Conservation (phyloP, 352 stramenopile genomes). For the Blastocystis hominis region DNA sequence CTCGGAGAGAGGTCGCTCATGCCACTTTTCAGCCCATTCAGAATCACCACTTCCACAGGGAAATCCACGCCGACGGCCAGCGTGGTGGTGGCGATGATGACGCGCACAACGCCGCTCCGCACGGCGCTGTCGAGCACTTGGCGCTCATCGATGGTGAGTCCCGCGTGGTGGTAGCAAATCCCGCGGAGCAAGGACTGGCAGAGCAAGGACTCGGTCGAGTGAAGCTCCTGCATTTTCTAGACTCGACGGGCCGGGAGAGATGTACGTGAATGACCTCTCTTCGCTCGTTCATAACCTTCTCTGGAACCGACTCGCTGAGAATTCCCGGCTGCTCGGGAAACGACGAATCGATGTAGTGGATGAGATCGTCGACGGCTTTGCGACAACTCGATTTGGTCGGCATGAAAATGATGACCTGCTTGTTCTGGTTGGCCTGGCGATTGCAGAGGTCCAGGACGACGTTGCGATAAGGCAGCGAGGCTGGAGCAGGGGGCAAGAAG, state of each 20-base stretch:
- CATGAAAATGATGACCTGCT: constrained; percentile 36
- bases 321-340: neutral
- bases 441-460: neutral
- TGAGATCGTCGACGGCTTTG: neutral
- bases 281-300: constrained; percentile 19
- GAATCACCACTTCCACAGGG: constrained; percentile 62
- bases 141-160: constrained; percentile 61
- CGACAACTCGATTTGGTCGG: neutral
- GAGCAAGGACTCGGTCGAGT: neutral
- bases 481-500: neutral
- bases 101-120: constrained; percentile 55
- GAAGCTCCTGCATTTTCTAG: neutral
- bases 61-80: constrained; percentile 65
- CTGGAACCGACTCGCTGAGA: neutral
- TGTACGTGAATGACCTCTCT: neutral
- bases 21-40: constrained; percentile 43
- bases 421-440: constrained; percentile 31
- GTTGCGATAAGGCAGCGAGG: neutral
- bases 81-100: constrained; percentile 63
- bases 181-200: constrained; percentile 46
- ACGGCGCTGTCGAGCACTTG: constrained; percentile 61
- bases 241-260: neutral
- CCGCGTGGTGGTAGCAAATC: constrained; percentile 63
- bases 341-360: neutral
- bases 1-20: neutral